phyloP scores from a whole-genome alignment of 2,329 filamentous ascomycete genomes.

The Exophiala bonariae region DNA sequence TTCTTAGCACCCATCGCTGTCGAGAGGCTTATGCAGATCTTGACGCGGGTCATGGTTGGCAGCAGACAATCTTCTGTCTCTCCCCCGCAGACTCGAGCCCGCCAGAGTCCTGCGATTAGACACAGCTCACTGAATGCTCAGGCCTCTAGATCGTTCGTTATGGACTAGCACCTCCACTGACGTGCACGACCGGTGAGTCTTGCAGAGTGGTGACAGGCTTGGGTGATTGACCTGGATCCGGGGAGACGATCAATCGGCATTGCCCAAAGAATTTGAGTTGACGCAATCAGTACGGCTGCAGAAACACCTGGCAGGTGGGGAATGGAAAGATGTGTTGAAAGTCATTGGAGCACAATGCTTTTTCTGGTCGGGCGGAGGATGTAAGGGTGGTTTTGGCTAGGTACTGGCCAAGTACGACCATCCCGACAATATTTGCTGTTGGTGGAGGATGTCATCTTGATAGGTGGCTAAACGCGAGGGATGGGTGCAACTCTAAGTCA shows the following conservation, averaged over 20 bases:
- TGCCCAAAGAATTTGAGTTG: slow-evolving; percentile 11
- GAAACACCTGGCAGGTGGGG: slow-evolving; percentile 21
- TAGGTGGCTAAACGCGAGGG: not conserved
- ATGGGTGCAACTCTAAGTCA: not conserved
- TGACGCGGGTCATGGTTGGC: slow-evolving; percentile 20
- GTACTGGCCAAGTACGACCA: not conserved
- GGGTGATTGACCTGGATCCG: not conserved
- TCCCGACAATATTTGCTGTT: not conserved
- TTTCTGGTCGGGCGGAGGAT: no score
- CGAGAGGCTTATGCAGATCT: slow-evolving; percentile 22
- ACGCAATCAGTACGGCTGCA: slow-evolving; percentile 15
- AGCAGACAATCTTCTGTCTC: slow-evolving; percentile 1
- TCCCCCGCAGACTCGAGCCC: slow-evolving; percentile 11
- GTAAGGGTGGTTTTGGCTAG: not conserved
- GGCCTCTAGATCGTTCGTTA: not conserved
- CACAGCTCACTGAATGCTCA: not conserved
- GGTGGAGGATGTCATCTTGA: slow-evolving; percentile 1
- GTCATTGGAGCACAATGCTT: not conserved
- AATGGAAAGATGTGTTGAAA: slow-evolving; percentile 1
- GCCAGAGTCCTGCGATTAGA: not conserved
- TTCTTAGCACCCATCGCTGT: slow-evolving; percentile 20
- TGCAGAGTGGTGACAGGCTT: slow-evolving; percentile 2
- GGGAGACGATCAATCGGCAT: not conserved
- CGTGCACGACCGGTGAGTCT: slow-evolving; percentile 21
- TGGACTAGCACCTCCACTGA: slow-evolving; percentile 16